Conservation (phyloP, 768 basidiomycete species). For the Saitozyma sp. region DNA sequence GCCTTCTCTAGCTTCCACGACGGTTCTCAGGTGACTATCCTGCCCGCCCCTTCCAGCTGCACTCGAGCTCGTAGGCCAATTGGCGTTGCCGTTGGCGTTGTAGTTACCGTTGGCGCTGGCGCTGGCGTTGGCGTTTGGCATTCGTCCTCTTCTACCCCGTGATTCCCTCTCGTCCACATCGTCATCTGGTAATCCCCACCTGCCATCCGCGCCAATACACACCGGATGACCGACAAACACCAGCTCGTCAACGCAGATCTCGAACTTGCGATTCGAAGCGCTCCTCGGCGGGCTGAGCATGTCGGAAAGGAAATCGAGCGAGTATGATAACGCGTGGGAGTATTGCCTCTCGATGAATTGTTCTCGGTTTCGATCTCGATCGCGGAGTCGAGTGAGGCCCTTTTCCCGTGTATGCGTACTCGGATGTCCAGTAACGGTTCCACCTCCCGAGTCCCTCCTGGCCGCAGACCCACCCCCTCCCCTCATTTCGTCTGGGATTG, state of each 20-base stretch:
- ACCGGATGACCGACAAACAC: conserved; percentile 95
- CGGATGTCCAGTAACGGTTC: too few relatives aligned
- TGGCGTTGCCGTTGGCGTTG: background rate
- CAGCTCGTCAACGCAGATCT: conserved; percentile 84
- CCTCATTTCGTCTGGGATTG: too few relatives aligned
- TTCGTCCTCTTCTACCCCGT: conserved; percentile 16
- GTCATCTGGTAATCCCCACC: conserved; percentile 61
- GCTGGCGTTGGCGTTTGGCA: too few relatives aligned
- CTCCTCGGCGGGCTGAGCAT: conserved; percentile 73
- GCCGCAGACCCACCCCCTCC: too few relatives aligned
- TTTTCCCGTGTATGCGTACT: too few relatives aligned
- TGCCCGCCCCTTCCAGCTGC: conserved; percentile 8
- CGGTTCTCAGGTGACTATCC: conserved; percentile 19
- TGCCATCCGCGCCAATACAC: conserved; percentile 69
- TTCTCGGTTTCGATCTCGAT: too few relatives aligned
- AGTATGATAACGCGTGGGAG: conserved; percentile 69
- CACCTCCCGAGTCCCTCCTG: too few relatives aligned
- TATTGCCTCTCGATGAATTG: conserved; percentile 42
- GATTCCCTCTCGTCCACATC: conserved; percentile 28
- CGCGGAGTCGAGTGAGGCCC: too few relatives aligned
- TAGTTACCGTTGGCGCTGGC: too few relatives aligned
- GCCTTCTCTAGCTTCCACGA: conserved; percentile 22
- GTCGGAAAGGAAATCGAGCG: conserved; percentile 74
- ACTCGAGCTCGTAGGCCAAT: conserved; percentile 10
- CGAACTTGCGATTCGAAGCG: conserved; percentile 92